Conservation (phyloP, 257 asterid genomes). For the Lantana camara region DNA sequence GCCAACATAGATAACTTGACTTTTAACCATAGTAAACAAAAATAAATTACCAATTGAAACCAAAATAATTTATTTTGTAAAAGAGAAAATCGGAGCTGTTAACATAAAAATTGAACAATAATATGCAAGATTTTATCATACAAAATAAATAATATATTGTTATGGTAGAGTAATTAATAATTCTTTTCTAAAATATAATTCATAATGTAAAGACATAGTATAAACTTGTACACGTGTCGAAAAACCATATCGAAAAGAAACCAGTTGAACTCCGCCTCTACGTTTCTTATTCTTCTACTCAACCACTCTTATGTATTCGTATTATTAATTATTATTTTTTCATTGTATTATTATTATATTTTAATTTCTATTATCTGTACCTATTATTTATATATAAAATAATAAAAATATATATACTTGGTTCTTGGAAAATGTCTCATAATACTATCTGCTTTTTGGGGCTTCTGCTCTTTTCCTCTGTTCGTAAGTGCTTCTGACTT, state of each 20-base stretch:
- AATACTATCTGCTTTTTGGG: conserved; percentile 23
- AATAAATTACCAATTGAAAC: too few species aligned
- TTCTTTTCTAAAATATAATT: too few species aligned
- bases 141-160: too few species aligned
- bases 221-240: conserved; percentile 34
- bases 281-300: conserved; percentile 46
- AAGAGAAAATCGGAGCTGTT: too few species aligned
- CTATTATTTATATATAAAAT: too few species aligned
- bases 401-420: neutral
- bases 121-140: too few species aligned
- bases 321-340: neutral
- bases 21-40: too few species aligned
- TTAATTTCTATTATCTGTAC: neutral
- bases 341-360: neutral
- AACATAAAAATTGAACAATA: too few species aligned
- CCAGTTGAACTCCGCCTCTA: conserved; percentile 22
- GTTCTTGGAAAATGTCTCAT: conserved; percentile 7
- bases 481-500: conserved; percentile 28
- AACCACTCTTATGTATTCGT: conserved; percentile 17
- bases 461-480: neutral
- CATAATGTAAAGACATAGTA: too few species aligned
- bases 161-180: too few species aligned
- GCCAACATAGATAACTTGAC: too few species aligned
- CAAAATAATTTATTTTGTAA: too few species aligned
- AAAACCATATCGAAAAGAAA: conserved; percentile 22